Evolutionary conservation across 139 green algal genomes (phyloP), one percentile per base, ranked within the genome.

Genomic region (Chlamydomonas sphaeroides): DNA sequence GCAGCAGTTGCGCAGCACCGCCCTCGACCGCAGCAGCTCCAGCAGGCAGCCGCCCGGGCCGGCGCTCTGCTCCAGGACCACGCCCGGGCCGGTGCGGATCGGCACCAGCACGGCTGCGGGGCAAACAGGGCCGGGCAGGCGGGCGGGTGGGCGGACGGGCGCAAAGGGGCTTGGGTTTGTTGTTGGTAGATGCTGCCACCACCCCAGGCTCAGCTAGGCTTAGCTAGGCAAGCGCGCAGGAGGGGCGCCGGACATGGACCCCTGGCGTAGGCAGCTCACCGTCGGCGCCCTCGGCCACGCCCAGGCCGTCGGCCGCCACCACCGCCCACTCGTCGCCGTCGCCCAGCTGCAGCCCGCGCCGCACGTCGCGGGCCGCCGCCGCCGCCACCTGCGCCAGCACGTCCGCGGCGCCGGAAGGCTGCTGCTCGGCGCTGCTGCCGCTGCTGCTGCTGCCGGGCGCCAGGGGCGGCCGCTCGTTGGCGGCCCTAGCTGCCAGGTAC

Each of bases 51-150:
- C 80, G 18, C 62, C 80, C n/a, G 59, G 41, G 6, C 65, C 70
- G 1, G 89, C 74, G 65, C 75, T 87, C 32, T 78, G 83, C 79
- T 96, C 90, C 65, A 94, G 71, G 30, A 93, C 86, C 35, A 94
- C 33, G 0, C 80, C 69, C 48, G 66, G 66, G 4, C 41, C 65
- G 6, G 65, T 33, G 42, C 65, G 53, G 51, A 85, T 68, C 0
- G 66, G 65, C 14, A 77, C 53, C 3, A 33, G 51, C 45, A 33
- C 66, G 68, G 66, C 45, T 53, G 45, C 11, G 45, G 45, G 45
- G 45, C 11, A 53, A 53, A 53, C 10, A 53, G 45, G 45, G 45
- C 45, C 45, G 45, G 45, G n/a, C n/a, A n/a, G n/a, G n/a, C n/a
- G 45, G 45, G 45, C 10, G 45, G 45, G 45, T 53, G 45, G n/a